phyloP scores from a whole-genome alignment of 2,329 filamentous ascomycete genomes.

The Parastagonospora nodorum region DNA sequence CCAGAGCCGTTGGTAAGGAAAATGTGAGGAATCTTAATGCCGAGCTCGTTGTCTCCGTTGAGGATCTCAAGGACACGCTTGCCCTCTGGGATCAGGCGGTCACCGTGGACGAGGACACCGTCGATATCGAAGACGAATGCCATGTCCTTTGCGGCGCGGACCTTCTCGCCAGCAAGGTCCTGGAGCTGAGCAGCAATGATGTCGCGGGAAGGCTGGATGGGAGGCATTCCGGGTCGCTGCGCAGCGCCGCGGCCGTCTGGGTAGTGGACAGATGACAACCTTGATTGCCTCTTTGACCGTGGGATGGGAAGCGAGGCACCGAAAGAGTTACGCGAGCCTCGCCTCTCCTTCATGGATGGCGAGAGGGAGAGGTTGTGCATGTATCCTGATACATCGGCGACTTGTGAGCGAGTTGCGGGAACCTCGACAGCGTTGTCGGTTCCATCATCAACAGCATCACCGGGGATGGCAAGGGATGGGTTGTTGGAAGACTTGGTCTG shows the following conservation, averaged over 20 bases:
- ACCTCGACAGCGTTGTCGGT: constrained; percentile 65
- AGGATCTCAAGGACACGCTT: constrained; percentile 70
- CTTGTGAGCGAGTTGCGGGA: constrained; percentile 69
- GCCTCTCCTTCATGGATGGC: constrained; percentile 70
- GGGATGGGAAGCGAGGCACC: constrained; percentile 75
- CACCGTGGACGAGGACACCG: constrained; percentile 75
- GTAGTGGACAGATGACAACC: constrained; percentile 66
- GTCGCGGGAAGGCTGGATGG: constrained; percentile 66
- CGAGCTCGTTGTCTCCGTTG: constrained; percentile 76
- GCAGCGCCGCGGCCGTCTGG: constrained; percentile 53
- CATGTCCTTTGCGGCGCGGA: constrained; percentile 75
- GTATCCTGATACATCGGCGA: constrained; percentile 69
- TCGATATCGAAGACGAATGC: constrained; percentile 81
- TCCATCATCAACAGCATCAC: constrained; percentile 42
- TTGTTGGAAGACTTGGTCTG: constrained; percentile 31
- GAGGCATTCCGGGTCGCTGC: constrained; percentile 61
- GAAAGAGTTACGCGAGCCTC: constrained; percentile 76
- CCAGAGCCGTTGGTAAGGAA: constrained; percentile 77
- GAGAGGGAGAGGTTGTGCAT: constrained; percentile 75
- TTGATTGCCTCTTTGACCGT: constrained; percentile 69
- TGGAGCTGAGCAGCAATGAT: constrained; percentile 74
- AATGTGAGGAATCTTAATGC: constrained; percentile 77
- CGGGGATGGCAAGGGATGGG: constrained; percentile 32
- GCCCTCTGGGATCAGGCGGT: constrained; percentile 71
- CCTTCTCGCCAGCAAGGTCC: constrained; percentile 68